These are phyloP conservation scores for Celoporthe dispersa DNA, from an alignment of 2,329 filamentous ascomycete genomes.

Conservation along the genomic window DNA sequence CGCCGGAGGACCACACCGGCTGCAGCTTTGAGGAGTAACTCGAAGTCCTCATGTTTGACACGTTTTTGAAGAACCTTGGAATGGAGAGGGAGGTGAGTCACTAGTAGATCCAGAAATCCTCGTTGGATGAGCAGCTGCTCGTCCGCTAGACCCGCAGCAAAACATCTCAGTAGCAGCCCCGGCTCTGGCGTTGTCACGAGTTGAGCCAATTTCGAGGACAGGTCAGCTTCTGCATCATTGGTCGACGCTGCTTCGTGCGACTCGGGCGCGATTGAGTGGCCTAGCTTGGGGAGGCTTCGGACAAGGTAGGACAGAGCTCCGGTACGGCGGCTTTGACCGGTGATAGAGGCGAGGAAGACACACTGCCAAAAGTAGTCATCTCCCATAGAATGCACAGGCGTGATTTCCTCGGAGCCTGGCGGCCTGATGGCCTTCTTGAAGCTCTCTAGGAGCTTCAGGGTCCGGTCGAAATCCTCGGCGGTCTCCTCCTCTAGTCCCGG, in stretches of 20 bases:
- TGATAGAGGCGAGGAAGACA: constrained; percentile 91
- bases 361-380: constrained; percentile 98
- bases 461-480: constrained; percentile 94
- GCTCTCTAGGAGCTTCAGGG: constrained; percentile 75
- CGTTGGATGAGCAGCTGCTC: constrained; percentile 90
- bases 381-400: constrained; percentile 59
- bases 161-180: constrained; percentile 85
- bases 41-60: constrained; percentile 75
- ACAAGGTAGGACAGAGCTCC: constrained; percentile 87
- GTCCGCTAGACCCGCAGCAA: constrained; percentile 86
- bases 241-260: constrained; percentile 38
- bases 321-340: constrained; percentile 80
- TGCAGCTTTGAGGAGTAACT: constrained; percentile 80
- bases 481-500: constrained; percentile 95
- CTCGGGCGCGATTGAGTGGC: constrained; percentile 43
- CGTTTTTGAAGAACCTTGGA: constrained; percentile 78
- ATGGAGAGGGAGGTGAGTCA: constrained; percentile 85
- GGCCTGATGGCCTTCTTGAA: constrained; percentile 73
- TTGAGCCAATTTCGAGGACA: constrained; percentile 60
- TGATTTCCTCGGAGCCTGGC: constrained; percentile 53
- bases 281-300: constrained; percentile 76
- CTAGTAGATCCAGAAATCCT: constrained; percentile 89
- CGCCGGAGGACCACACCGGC: constrained; percentile 84
- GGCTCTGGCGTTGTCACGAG: constrained; percentile 89
- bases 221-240: constrained; percentile 44